Conservation (phyloP, 441 rosid genomes). For the Manihot esculenta region DNA sequence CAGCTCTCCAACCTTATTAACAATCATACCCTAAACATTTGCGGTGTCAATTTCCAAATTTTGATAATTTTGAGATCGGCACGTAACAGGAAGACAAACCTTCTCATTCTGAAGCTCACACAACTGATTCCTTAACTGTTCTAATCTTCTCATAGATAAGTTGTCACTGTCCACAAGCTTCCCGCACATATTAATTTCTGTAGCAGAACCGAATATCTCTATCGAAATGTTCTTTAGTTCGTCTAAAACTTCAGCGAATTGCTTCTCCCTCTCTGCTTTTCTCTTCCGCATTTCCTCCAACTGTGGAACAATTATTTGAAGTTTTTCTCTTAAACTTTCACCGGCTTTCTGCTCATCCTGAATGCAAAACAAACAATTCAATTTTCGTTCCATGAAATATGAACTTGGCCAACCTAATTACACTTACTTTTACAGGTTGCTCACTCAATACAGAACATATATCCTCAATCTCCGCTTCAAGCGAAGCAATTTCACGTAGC, state of each 20-base stretch:
- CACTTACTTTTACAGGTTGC: slow-evolving; percentile 42
- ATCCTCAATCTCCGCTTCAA: slow-evolving; percentile 63
- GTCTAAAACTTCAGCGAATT: slow-evolving; percentile 52
- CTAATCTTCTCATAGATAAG: slow-evolving; percentile 57
- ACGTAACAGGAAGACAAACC: slow-evolving; percentile 35
- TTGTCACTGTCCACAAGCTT: slow-evolving; percentile 52
- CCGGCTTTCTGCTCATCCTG: slow-evolving; percentile 47
- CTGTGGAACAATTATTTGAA: slow-evolving; percentile 40
- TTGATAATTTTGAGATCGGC: no score
- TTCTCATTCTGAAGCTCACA: slow-evolving; percentile 62
- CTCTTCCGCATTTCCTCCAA: slow-evolving; percentile 60
- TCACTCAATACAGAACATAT: slow-evolving; percentile 71
- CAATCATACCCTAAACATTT: not conserved
- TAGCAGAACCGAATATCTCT: slow-evolving; percentile 47
- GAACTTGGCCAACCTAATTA: not conserved
- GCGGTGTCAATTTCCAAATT: not conserved
- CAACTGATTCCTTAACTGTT: slow-evolving; percentile 48
- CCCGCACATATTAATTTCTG: slow-evolving; percentile 30
- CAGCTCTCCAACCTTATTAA: no score
- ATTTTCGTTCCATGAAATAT: not conserved
- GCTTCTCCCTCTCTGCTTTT: slow-evolving; percentile 54
- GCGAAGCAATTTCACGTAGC: slow-evolving; percentile 44
- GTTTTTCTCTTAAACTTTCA: slow-evolving; percentile 58
- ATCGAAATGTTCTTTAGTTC: slow-evolving; percentile 50
- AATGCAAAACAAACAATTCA: not conserved